Conservation (phyloP, 345 rosid species). For the Populus euphratica region DNA sequence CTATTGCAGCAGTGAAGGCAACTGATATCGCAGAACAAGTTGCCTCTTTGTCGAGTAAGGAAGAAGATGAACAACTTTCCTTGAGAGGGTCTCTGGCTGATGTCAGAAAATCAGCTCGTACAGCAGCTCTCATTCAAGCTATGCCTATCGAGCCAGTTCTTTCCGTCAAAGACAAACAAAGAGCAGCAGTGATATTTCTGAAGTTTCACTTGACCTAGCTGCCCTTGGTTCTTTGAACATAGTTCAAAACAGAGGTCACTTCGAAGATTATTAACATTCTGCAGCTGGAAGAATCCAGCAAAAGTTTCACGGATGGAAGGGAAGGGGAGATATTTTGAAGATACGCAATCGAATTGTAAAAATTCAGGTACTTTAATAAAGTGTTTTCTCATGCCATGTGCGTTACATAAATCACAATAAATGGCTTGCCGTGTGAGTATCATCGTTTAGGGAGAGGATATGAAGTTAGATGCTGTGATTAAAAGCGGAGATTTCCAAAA, state of each 20-base stretch:
- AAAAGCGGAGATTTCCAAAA: too few relatives aligned
- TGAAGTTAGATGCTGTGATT: not conserved
- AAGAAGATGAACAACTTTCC: conserved; percentile 34
- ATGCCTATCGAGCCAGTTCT: conserved; percentile 38
- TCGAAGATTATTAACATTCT: conserved; percentile 58
- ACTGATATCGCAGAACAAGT: conserved; percentile 22
- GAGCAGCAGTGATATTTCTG: conserved; percentile 25
- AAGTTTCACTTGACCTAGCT: conserved; percentile 40
- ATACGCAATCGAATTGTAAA: conserved; percentile 52
- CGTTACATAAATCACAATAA: not conserved
- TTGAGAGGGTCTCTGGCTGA: conserved; percentile 62
- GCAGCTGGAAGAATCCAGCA: conserved; percentile 59
- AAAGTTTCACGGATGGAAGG: conserved; percentile 65
- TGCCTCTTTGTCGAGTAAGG: conserved; percentile 10
- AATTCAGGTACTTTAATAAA: conserved; percentile 43
- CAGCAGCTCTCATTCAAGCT: conserved; percentile 60
- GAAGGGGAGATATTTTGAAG: conserved; percentile 54
- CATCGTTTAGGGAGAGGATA: not conserved
- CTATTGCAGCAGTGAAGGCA: conserved; percentile 26
- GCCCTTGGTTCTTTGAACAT: conserved; percentile 45
- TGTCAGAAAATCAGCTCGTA: conserved; percentile 53
- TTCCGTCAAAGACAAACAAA: conserved; percentile 39
- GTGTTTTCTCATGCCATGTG: not conserved
- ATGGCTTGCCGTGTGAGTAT: not conserved
- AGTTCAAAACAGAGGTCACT: conserved; percentile 34